A percentile compares a stretch with the other conserved stretches of the same genome.
Evolutionary conservation across 768 basidiomycete species (phyloP).

Genomic region (Agrocybe praecox): DNA sequence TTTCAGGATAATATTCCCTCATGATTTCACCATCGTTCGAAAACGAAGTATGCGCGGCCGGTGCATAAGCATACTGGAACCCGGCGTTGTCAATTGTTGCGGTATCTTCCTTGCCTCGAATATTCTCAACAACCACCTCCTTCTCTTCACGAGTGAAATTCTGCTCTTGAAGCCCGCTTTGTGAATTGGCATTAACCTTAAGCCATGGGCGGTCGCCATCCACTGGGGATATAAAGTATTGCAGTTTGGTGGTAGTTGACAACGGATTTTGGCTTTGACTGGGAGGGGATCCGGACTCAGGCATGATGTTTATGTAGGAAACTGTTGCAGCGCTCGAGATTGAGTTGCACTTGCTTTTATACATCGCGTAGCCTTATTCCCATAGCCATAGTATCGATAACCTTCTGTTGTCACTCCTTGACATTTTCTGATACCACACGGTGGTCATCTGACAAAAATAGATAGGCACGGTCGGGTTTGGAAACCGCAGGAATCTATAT

Average conservation of each 20-base stretch:
- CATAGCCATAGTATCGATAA: no score
- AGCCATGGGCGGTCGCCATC: constrained; percentile 39
- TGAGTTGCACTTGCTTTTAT: no score
- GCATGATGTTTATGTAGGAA: no score
- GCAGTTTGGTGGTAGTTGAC: constrained; percentile 31
- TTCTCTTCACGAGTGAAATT: constrained; percentile 35
- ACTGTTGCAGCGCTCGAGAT: no score
- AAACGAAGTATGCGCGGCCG: constrained; percentile 51
- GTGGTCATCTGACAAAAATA: no score
- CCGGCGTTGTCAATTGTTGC: constrained; percentile 50
- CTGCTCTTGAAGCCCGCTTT: constrained; percentile 31
- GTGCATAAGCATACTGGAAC: constrained; percentile 44
- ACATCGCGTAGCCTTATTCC: no score
- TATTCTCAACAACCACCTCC: constrained; percentile 48
- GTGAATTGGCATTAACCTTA: constrained; percentile 33
- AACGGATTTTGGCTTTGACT: constrained; percentile 8
- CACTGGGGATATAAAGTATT: constrained; percentile 37
- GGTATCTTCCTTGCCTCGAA: constrained; percentile 50
- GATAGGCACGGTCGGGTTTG: no score
- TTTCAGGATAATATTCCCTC: constrained; percentile 62
- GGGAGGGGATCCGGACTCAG: no score
- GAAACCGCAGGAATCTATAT: no score
- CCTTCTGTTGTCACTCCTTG: no score
- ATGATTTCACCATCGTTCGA: constrained; percentile 49
- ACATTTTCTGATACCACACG: no score